Conservation (phyloP, 352 stramenopile genomes). For the Globisporangium lucens region DNA sequence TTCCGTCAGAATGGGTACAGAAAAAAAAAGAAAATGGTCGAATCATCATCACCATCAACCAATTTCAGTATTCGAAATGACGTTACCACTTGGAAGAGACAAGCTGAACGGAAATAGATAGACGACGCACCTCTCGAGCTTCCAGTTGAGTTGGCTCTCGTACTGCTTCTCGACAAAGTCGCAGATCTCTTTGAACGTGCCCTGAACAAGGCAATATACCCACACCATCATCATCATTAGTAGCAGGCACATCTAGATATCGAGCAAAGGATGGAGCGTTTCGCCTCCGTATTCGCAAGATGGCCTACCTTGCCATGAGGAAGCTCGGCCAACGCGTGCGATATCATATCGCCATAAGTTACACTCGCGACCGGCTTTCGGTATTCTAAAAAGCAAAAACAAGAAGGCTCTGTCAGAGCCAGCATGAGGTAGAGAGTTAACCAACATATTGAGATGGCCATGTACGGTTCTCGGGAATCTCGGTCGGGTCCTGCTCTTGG, state of each 20-base stretch:
- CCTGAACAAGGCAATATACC: conserved; percentile 23
- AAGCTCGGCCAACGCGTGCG: conserved; percentile 65
- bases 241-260: not conserved
- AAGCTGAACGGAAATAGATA: no score
- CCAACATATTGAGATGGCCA: not conserved
- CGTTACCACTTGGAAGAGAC: not conserved
- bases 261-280: not conserved
- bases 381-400: conserved; percentile 41
- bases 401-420: not conserved
- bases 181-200: conserved; percentile 88
- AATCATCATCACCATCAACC: not conserved
- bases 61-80: not conserved
- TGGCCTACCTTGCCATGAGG: conserved; percentile 58
- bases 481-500: conserved; percentile 42
- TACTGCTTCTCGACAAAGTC: conserved; percentile 87
- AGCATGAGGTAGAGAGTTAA: conserved; percentile 3
- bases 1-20: not conserved
- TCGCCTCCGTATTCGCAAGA: not conserved
- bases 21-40: not conserved
- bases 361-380: conserved; percentile 76
- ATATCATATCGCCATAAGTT: conserved; percentile 90
- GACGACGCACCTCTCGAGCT: conserved; percentile 69
- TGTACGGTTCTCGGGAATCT: conserved; percentile 74
- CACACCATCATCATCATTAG: not conserved
- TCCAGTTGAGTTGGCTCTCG: conserved; percentile 88